These are phyloP conservation scores for Acer saccharum DNA, from an alignment of 345 rosid species.

Conservation along the genomic window DNA sequence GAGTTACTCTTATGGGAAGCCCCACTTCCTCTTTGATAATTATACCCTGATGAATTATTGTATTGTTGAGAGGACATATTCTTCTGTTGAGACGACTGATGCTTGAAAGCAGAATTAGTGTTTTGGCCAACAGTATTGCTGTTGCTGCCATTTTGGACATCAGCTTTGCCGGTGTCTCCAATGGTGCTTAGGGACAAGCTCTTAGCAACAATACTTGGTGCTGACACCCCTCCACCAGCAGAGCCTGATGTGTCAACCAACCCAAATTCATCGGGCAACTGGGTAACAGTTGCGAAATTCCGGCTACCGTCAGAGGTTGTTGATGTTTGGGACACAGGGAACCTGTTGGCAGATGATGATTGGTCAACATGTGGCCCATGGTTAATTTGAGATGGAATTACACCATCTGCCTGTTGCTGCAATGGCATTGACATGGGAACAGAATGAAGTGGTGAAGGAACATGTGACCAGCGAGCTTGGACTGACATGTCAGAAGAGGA, in stretches of 20 bases:
- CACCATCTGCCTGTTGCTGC: conserved; percentile 63
- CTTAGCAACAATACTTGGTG: conserved; percentile 38
- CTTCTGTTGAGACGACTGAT: conserved; percentile 54
- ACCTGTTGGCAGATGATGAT: conserved; percentile 47
- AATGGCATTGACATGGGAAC: conserved; percentile 54
- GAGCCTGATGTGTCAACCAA: conserved; percentile 60
- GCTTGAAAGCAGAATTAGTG: conserved; percentile 37
- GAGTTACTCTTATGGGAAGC: conserved; percentile 46
- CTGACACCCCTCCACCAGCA: conserved; percentile 32
- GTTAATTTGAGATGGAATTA: conserved; percentile 57
- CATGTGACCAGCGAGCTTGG: conserved; percentile 83
- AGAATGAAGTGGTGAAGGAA: conserved; percentile 60
- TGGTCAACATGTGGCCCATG: conserved; percentile 55
- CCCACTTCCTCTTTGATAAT: conserved; percentile 46
- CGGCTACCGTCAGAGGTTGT: conserved; percentile 38
- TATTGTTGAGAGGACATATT: conserved; percentile 50
- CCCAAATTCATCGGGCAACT: conserved; percentile 63
- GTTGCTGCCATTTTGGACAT: conserved; percentile 30
- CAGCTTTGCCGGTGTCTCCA: conserved; percentile 31
- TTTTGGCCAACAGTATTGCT: conserved; percentile 33
- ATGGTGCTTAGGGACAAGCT: conserved; percentile 35
- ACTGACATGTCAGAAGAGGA: conserved; percentile 69
- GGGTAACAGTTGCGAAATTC: conserved; percentile 37
- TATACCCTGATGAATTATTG: conserved; percentile 43
- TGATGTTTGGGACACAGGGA: conserved; percentile 48